phyloP scores from a whole-genome alignment of 768 basidiomycete genomes.

The Pisolithus albus region DNA sequence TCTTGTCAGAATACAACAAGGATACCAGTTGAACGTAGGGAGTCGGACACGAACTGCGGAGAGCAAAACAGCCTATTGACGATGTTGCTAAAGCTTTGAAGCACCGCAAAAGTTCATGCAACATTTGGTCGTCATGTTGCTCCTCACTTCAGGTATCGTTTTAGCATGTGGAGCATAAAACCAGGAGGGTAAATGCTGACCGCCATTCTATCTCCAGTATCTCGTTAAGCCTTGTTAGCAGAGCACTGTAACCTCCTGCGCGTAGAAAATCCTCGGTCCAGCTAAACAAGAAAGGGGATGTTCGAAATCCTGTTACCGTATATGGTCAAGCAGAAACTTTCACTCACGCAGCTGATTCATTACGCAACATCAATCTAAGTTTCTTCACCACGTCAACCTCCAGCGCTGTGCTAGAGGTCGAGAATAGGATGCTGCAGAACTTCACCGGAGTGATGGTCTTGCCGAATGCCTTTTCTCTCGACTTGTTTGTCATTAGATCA shows the following conservation, averaged over 20 bases:
- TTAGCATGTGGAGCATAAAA: neutral
- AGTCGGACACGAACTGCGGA: conserved; percentile 82
- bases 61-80: conserved; percentile 79
- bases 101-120: conserved; percentile 88
- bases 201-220: conserved; percentile 96
- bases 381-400: conserved; percentile 88
- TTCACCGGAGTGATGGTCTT: conserved; percentile 58
- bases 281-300: conserved; percentile 31
- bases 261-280: conserved; percentile 88
- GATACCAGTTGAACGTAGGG: conserved; percentile 81
- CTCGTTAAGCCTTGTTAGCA: conserved; percentile 82
- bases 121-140: conserved; percentile 92
- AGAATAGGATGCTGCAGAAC: conserved; percentile 60
- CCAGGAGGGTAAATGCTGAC: conserved; percentile 36
- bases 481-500: conserved; percentile 31
- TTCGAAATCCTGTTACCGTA: neutral
- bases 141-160: conserved; percentile 64
- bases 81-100: conserved; percentile 92
- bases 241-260: conserved; percentile 76
- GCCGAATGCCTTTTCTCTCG: conserved; percentile 46
- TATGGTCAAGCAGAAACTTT: neutral
- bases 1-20: conserved; percentile 94
- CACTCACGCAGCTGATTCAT: conserved; percentile 79
- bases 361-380: conserved; percentile 76
- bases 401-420: conserved; percentile 64